Evolutionary conservation across 208 protist species (phyloP).

Genomic region (Endotrypanum monterogeii): DNA sequence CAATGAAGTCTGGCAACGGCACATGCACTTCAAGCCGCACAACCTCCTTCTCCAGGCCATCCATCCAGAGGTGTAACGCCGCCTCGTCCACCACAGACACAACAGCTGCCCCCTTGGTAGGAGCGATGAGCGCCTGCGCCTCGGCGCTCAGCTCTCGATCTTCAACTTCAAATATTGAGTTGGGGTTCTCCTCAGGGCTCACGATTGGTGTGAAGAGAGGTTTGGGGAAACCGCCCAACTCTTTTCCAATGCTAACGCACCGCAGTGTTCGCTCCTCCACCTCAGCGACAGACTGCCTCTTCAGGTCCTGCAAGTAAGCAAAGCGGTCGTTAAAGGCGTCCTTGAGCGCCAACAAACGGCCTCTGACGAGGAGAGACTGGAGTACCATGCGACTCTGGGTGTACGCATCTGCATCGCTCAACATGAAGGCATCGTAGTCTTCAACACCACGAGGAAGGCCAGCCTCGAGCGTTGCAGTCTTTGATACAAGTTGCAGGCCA

Average conservation of each 20-base stretch:
- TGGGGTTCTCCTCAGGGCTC: slow-evolving; percentile 67
- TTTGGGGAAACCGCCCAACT: slow-evolving; percentile 54
- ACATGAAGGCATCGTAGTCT: slow-evolving; percentile 38
- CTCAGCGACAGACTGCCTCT: slow-evolving; percentile 48
- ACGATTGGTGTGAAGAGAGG: slow-evolving; percentile 52
- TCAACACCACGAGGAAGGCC: not conserved
- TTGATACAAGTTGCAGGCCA: slow-evolving; percentile 4
- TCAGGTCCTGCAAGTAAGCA: slow-evolving; percentile 54
- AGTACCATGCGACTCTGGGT: slow-evolving; percentile 59
- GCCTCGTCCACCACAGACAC: slow-evolving; percentile 46
- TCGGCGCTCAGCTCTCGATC: slow-evolving; percentile 78
- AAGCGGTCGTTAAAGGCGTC: slow-evolving; percentile 69
- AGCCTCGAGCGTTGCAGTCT: not conserved
- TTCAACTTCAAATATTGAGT: slow-evolving; percentile 66
- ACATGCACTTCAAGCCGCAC: slow-evolving; percentile 66
- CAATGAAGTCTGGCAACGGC: slow-evolving; percentile 67
- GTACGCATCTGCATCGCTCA: slow-evolving; percentile 60
- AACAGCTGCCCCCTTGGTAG: slow-evolving; percentile 30
- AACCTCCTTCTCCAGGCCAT: slow-evolving; percentile 88
- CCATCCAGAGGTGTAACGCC: slow-evolving; percentile 90
- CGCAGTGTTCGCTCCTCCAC: slow-evolving; percentile 82
- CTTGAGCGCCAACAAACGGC: slow-evolving; percentile 53
- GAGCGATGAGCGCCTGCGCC: slow-evolving; percentile 50
- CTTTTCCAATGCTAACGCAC: slow-evolving; percentile 72
- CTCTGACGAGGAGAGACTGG: slow-evolving; percentile 69